These are phyloP conservation scores for Chloris gayana DNA, from an alignment of 176 grass and related monocot species.

Conservation along the genomic window DNA sequence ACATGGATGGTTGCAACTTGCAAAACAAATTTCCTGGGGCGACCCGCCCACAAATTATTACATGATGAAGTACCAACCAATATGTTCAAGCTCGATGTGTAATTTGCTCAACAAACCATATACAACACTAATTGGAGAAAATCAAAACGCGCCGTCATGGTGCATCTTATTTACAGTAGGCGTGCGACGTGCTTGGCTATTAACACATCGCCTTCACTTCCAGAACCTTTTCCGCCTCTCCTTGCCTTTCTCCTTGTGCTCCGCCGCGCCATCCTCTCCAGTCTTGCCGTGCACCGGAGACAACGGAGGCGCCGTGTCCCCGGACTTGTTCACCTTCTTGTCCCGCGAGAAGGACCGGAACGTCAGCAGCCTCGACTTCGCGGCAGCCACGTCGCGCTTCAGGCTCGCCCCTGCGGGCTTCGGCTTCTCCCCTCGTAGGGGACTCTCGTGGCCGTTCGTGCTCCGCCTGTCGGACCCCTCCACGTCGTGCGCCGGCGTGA, in stretches of 20 bases:
- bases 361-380: slow-evolving; percentile 38
- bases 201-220: slow-evolving; percentile 28
- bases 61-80: background rate
- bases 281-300: slow-evolving; percentile 3
- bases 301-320: background rate
- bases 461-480: slow-evolving; percentile 34
- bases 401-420: background rate
- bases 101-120: too few relatives aligned
- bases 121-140: background rate
- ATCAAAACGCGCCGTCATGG: background rate
- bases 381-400: slow-evolving; percentile 21
- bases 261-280: background rate
- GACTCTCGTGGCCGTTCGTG: slow-evolving; percentile 18
- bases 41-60: background rate
- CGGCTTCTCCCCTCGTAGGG: background rate
- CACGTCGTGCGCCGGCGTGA: slow-evolving; percentile 15
- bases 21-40: too few relatives aligned
- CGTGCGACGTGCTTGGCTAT: background rate
- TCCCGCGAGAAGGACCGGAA: slow-evolving; percentile 46
- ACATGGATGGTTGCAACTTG: too few relatives aligned
- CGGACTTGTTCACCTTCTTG: slow-evolving; percentile 22
- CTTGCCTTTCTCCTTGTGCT: slow-evolving; percentile 36
- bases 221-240: slow-evolving; percentile 44
- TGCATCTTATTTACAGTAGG: background rate
- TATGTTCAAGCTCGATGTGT: background rate